A percentile compares a stretch with the other conserved stretches of the same genome.
Conservation (phyloP, 1,284 basidiomycete genomes). For the Hymenochaete sp. region DNA sequence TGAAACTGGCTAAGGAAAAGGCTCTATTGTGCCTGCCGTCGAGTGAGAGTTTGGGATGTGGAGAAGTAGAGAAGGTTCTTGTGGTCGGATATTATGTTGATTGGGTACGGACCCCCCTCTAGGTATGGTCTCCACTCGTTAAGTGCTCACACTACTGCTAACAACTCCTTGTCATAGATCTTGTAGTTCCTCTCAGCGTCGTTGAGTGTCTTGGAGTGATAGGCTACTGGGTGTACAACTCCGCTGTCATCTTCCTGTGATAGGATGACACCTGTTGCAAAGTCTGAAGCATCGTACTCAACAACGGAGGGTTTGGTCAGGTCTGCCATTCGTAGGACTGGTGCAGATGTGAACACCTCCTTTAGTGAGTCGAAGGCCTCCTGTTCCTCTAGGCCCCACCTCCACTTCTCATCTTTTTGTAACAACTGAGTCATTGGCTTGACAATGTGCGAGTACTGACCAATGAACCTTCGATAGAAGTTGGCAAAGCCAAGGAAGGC, state of each 20-base stretch:
- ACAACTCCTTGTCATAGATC: slow-evolving; percentile 33
- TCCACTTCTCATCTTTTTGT: slow-evolving; percentile 2
- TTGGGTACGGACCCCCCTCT: neutral
- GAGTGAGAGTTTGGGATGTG: neutral
- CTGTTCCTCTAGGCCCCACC: slow-evolving; percentile 4
- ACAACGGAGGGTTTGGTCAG: neutral
- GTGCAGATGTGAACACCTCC: slow-evolving; percentile 4
- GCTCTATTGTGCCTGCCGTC: slow-evolving; percentile 34
- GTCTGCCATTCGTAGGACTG: neutral
- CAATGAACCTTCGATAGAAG: slow-evolving; percentile 30
- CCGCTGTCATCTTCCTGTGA: slow-evolving; percentile 1
- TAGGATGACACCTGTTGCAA: slow-evolving; percentile 7
- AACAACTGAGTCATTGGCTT: slow-evolving; percentile 19
- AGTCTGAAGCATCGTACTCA: slow-evolving; percentile 10
- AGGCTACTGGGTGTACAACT: slow-evolving; percentile 21
- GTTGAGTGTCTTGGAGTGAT: slow-evolving; percentile 22
- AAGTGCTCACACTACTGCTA: slow-evolving; percentile 23
- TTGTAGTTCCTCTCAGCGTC: slow-evolving; percentile 29
- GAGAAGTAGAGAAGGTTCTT: neutral
- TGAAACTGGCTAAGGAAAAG: slow-evolving; percentile 29
- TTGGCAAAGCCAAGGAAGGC: slow-evolving; percentile 30
- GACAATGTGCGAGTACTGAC: slow-evolving; percentile 23
- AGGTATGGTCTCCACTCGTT: slow-evolving; percentile 6
- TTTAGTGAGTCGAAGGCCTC: slow-evolving; percentile 19
- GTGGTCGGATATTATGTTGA: slow-evolving; percentile 1